Evolutionary conservation across 2,329 filamentous ascomycete species (phyloP).

Genomic region (Verticillium longisporum): DNA sequence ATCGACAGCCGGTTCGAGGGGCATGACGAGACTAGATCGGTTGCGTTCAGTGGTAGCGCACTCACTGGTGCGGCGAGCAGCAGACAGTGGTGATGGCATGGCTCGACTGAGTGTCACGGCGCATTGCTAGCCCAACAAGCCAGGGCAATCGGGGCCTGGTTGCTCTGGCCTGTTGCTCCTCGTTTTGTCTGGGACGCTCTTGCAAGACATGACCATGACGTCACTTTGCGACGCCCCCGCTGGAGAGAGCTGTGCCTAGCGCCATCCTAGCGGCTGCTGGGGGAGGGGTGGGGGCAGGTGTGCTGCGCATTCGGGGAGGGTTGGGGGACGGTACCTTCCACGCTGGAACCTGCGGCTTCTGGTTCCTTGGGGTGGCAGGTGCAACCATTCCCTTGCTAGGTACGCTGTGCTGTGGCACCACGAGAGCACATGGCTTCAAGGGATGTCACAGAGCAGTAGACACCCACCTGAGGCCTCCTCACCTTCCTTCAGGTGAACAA

Average conservation of each 20-base stretch:
- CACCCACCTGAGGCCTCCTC: no score
- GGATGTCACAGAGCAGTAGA: background rate
- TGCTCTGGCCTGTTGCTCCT: background rate
- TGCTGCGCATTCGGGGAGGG: background rate
- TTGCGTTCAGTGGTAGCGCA: background rate
- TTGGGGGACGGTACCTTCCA: background rate
- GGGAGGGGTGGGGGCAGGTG: background rate
- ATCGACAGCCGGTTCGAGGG: background rate
- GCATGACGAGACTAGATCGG: background rate
- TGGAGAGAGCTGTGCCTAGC: background rate
- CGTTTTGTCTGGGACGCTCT: background rate
- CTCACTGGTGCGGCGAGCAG: background rate
- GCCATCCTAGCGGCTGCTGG: background rate
- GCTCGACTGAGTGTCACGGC: background rate
- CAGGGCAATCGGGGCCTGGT: background rate
- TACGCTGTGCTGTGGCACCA: background rate
- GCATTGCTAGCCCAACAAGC: background rate
- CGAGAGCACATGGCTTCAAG: background rate
- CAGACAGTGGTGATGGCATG: background rate
- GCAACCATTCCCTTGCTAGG: background rate
- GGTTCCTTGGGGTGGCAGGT: background rate
- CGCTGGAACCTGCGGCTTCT: background rate
- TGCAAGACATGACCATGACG: background rate
- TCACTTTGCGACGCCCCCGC: background rate
- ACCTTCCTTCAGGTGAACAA: background rate